Evolutionary conservation across 2,329 filamentous ascomycete genomes (phyloP).

Genomic region (Botrytis sinoallii): DNA sequence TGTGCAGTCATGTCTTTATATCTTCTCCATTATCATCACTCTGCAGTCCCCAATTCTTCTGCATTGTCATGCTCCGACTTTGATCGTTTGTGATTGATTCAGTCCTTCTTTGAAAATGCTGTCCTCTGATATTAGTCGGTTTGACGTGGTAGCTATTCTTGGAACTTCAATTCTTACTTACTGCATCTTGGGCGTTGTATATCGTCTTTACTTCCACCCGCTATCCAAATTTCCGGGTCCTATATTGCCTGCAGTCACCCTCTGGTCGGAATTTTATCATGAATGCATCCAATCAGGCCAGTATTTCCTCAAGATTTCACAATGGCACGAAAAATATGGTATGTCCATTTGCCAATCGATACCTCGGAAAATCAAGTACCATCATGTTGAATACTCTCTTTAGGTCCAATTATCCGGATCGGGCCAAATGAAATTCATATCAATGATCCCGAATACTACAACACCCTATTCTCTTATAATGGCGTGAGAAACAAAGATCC

Average conservation of each 20-base stretch:
- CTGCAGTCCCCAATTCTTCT: slow-evolving; percentile 2
- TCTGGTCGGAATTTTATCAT: slow-evolving; percentile 8
- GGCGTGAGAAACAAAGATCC: slow-evolving; percentile 21
- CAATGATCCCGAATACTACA: slow-evolving; percentile 27
- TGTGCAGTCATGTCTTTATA: background rate
- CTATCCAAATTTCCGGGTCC: slow-evolving; percentile 18
- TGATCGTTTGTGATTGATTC: background rate
- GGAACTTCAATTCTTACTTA: slow-evolving; percentile 10
- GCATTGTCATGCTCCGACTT: background rate
- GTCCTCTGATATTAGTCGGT: background rate
- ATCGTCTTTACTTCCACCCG: slow-evolving; percentile 20
- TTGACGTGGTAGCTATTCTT: slow-evolving; percentile 4
- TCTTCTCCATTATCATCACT: background rate
- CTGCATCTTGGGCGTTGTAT: slow-evolving; percentile 9
- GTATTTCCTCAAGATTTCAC: slow-evolving; percentile 5
- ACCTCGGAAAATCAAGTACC: background rate
- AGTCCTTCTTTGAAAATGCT: background rate
- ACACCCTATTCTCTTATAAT: slow-evolving; percentile 25
- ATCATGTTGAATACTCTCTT: background rate
- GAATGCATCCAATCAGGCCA: slow-evolving; percentile 10
- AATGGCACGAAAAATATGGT: slow-evolving; percentile 11
- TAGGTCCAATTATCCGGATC: slow-evolving; percentile 28
- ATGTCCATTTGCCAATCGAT: background rate
- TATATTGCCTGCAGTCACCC: slow-evolving; percentile 13
- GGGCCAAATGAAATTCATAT: slow-evolving; percentile 26